phyloP scores from a whole-genome alignment of 495 filamentous ascomycete genomes.

The Parathielavia hyrcaniae region DNA sequence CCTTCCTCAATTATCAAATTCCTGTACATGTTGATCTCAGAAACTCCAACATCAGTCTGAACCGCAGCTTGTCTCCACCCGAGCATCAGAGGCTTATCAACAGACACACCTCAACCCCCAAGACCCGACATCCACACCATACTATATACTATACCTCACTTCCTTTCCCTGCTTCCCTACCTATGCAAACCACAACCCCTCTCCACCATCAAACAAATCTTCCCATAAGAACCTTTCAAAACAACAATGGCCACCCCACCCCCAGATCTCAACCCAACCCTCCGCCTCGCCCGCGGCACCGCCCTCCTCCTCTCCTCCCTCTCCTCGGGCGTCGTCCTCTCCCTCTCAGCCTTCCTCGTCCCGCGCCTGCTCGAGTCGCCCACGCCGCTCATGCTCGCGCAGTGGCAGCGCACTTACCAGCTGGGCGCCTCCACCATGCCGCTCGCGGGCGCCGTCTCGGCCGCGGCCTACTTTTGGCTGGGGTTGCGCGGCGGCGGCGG shows the following conservation, averaged over 20 bases:
- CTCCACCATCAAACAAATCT: background rate
- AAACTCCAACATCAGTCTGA: no score
- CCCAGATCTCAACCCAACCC: slow-evolving; percentile 1
- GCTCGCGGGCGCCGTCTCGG: slow-evolving; percentile 27
- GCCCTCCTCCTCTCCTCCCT: slow-evolving; percentile 44
- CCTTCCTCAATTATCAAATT: no score
- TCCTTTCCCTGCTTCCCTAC: no score
- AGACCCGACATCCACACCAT: no score
- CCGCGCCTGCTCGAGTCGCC: slow-evolving; percentile 51
- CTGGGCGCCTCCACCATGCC: slow-evolving; percentile 35
- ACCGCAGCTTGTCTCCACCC: no score
- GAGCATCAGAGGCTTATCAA: no score
- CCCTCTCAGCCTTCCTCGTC: slow-evolving; percentile 39
- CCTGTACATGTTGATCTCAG: no score
- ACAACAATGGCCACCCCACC: slow-evolving; percentile 9
- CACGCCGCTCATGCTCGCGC: slow-evolving; percentile 43
- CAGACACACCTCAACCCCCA: no score
- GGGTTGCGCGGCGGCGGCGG: slow-evolving; percentile 19
- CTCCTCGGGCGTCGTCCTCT: slow-evolving; percentile 37
- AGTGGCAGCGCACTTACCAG: slow-evolving; percentile 42
- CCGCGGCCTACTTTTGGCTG: slow-evolving; percentile 41
- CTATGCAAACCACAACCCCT: background rate
- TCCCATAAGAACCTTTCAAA: no score
- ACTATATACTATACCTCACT: no score
- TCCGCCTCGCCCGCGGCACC: slow-evolving; percentile 43